Evolutionary conservation across 2,329 filamentous ascomycete species (phyloP).

Genomic region (Lasiodiplodia sp.): DNA sequence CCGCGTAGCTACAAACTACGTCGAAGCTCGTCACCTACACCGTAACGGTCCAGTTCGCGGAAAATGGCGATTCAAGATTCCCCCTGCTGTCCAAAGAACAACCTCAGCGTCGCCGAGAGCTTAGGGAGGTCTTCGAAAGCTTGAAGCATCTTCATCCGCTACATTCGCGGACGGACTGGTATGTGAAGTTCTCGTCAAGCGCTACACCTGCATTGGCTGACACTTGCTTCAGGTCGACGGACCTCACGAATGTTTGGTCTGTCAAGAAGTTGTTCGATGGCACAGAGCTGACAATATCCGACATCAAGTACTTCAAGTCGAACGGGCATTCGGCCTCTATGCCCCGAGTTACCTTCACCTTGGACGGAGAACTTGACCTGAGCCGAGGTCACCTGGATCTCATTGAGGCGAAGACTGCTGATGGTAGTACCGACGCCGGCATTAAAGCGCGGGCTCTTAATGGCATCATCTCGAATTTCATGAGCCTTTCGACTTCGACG

Average conservation of each 20-base stretch:
- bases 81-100: neutral
- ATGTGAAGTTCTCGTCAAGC: neutral
- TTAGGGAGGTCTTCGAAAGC: slow-evolving; percentile 10
- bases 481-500: neutral
- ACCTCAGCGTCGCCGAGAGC: neutral
- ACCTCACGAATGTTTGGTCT: slow-evolving; percentile 8
- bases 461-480: slow-evolving; percentile 8
- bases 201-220: neutral
- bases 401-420: neutral
- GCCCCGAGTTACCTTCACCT: neutral
- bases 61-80: neutral
- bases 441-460: slow-evolving; percentile 7
- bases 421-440: neutral
- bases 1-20: slow-evolving; percentile 22
- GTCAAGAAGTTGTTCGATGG: slow-evolving; percentile 1
- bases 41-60: neutral
- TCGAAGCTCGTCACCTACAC: slow-evolving; percentile 17
- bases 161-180: neutral
- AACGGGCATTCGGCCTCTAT: neutral
- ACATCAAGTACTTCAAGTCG: slow-evolving; percentile 1
- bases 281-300: neutral
- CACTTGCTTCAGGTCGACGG: neutral
- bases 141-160: slow-evolving; percentile 3
- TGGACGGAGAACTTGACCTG: neutral
- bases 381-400: neutral